Conservation (phyloP, 345 rosid species). For the Sonneratia alba region DNA sequence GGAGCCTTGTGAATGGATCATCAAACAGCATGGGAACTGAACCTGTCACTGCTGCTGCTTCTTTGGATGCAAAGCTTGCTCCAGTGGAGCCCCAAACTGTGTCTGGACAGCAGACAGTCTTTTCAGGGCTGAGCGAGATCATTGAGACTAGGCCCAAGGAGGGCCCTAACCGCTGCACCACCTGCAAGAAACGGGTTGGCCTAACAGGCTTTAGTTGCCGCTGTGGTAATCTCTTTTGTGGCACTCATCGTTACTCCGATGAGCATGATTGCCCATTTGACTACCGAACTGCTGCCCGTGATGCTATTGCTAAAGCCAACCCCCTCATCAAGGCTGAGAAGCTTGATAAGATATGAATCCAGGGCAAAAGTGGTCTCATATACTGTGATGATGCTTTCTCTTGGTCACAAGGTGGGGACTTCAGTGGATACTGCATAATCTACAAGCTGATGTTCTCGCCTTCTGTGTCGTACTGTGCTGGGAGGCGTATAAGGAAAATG, state of each 20-base stretch:
- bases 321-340: conserved; percentile 86
- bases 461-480: conserved; percentile 22
- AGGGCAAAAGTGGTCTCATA: conserved; percentile 3
- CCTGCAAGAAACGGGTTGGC: conserved; percentile 77
- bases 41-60: conserved; percentile 23
- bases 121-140: conserved; percentile 18
- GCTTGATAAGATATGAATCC: conserved; percentile 67
- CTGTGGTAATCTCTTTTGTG: conserved; percentile 70
- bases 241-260: conserved; percentile 79
- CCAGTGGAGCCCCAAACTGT: conserved; percentile 33
- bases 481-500: conserved; percentile 13
- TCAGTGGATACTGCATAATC: conserved; percentile 18
- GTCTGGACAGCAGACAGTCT: conserved; percentile 29
- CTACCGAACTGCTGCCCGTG: conserved; percentile 66
- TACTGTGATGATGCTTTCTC: conserved; percentile 20
- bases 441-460: conserved; percentile 23
- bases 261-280: conserved; percentile 72
- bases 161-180: conserved; percentile 69
- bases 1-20: conserved; percentile 40
- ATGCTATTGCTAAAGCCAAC: conserved; percentile 81
- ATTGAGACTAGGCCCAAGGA: conserved; percentile 47
- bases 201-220: conserved; percentile 76
- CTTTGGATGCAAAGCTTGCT: conserved; percentile 31
- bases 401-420: conserved; percentile 12
- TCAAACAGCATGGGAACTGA: conserved; percentile 26